Percentiles rank a stretch among this genome's conserved stretches.
Evolutionary conservation across 2,329 filamentous ascomycete genomes (phyloP).

Genomic region (Massarina eburnea): DNA sequence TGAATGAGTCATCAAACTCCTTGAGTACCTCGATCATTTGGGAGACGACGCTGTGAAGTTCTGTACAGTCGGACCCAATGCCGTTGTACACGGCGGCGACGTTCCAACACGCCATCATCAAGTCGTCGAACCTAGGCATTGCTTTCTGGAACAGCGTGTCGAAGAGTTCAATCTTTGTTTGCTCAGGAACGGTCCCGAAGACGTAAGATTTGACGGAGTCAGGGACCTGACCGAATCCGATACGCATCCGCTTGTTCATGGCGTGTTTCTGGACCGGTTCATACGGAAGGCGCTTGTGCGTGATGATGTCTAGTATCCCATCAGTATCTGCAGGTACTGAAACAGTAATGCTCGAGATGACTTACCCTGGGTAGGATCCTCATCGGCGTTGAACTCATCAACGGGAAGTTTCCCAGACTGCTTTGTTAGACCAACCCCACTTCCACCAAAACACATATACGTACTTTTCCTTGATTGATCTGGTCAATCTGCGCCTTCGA

Average conservation of each 20-base stretch:
- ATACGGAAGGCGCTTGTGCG: slow-evolving; percentile 1
- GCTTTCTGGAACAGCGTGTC: slow-evolving; percentile 26
- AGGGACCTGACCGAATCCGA: slow-evolving; percentile 24
- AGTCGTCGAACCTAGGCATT: slow-evolving; percentile 33
- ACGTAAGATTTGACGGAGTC: slow-evolving; percentile 22
- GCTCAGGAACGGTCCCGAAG: slow-evolving; percentile 23
- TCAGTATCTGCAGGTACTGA: too few relatives aligned
- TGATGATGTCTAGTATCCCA: background rate
- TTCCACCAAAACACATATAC: too few relatives aligned
- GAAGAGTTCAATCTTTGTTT: slow-evolving; percentile 31
- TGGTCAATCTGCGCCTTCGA: slow-evolving; percentile 11
- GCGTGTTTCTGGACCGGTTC: slow-evolving; percentile 21
- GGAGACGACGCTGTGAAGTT: slow-evolving; percentile 25
- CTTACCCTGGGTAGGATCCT: slow-evolving; percentile 7
- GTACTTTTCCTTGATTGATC: slow-evolving; percentile 28
- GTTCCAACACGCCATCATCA: slow-evolving; percentile 37
- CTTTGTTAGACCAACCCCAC: too few relatives aligned
- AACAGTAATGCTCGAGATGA: too few relatives aligned
- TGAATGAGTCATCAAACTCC: slow-evolving; percentile 25
- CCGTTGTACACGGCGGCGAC: slow-evolving; percentile 30
- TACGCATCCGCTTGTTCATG: slow-evolving; percentile 27
- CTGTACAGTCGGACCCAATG: slow-evolving; percentile 27
- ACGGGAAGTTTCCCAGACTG: slow-evolving; percentile 19
- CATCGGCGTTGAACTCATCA: slow-evolving; percentile 5
- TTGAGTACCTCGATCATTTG: slow-evolving; percentile 29